Conservation (phyloP, 768 basidiomycete genomes). For the Pleurotus djamor region DNA sequence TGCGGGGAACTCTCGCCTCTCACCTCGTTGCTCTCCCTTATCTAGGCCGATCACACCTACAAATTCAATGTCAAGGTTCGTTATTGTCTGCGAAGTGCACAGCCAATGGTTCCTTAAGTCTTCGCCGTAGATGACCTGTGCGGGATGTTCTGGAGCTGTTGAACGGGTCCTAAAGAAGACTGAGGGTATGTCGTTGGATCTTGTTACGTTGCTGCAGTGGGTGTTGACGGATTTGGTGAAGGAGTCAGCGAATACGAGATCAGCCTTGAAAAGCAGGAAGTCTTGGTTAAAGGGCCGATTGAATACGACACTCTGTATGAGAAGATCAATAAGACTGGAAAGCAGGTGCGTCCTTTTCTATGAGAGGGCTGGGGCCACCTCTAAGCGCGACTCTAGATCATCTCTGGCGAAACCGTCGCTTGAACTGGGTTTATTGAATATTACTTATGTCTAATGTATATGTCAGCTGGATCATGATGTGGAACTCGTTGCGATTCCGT, state of each 20-base stretch:
- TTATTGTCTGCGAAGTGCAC: background rate
- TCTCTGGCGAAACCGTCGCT: conserved; percentile 44
- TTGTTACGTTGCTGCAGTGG: background rate
- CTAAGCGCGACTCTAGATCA: conserved; percentile 22
- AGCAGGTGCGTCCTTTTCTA: conserved; percentile 53
- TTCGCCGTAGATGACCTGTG: conserved; percentile 72
- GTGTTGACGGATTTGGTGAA: conserved; percentile 16
- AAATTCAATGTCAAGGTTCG: conserved; percentile 82
- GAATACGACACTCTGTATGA: conserved; percentile 64
- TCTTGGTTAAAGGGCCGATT: conserved; percentile 60
- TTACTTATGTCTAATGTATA: too few relatives aligned
- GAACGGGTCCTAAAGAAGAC: conserved; percentile 71
- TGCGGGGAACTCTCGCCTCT: background rate
- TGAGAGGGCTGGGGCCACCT: background rate
- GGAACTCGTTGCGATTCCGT: too few relatives aligned
- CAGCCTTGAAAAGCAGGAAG: conserved; percentile 67
- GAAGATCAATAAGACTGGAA: conserved; percentile 90
- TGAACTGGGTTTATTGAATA: conserved; percentile 14
- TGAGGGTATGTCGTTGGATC: conserved; percentile 37
- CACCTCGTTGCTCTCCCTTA: background rate
- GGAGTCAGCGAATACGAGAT: conserved; percentile 61
- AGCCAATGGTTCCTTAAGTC: background rate
- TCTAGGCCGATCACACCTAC: conserved; percentile 47
- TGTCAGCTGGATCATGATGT: too few relatives aligned
- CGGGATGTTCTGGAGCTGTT: conserved; percentile 84